phyloP scores from a whole-genome alignment of 1,139 yeast species.

The Tardiomyces digboiensis region DNA sequence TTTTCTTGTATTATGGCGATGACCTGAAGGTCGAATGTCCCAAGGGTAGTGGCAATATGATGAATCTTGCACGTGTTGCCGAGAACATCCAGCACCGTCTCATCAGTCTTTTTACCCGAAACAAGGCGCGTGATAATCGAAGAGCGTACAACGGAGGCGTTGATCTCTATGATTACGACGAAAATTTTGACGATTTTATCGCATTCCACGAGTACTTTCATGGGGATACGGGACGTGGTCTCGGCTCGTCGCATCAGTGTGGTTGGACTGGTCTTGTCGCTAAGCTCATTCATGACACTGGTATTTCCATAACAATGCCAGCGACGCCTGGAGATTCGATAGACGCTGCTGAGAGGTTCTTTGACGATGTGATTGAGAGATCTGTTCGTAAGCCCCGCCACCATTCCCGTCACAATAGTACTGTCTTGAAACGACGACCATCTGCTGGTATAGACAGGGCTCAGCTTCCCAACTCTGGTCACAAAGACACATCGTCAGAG shows the following conservation, averaged over 20 bases:
- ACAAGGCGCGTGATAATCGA: slow-evolving; percentile 44
- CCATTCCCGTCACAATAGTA: slow-evolving; percentile 5
- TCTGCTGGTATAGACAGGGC: slow-evolving; percentile 2
- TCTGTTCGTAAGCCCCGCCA: slow-evolving; percentile 4
- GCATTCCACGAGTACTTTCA: slow-evolving; percentile 89
- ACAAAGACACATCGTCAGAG: slow-evolving; percentile 9
- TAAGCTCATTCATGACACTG: slow-evolving; percentile 89
- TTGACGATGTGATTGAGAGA: slow-evolving; percentile 23
- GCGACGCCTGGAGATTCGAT: slow-evolving; percentile 23
- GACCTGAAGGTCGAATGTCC: slow-evolving; percentile 87
- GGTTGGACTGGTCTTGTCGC: slow-evolving; percentile 98
- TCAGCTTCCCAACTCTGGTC: slow-evolving; percentile 4
- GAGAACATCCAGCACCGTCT: slow-evolving; percentile 86
- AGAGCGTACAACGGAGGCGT: slow-evolving; percentile 78
- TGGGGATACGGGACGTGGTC: slow-evolving; percentile 92
- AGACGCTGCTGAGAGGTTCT: slow-evolving; percentile 29
- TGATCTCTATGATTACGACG: slow-evolving; percentile 55
- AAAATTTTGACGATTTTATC: slow-evolving; percentile 64
- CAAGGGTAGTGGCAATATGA: slow-evolving; percentile 68
- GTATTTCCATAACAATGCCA: slow-evolving; percentile 38
- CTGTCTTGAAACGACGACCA: slow-evolving; percentile 2
- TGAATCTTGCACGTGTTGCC: slow-evolving; percentile 88
- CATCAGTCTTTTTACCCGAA: slow-evolving; percentile 69
- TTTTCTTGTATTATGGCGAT: slow-evolving; percentile 85
- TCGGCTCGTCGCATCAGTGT: slow-evolving; percentile 93